Conservation (phyloP, 306 rosid species). For the Alnus glutinosa region DNA sequence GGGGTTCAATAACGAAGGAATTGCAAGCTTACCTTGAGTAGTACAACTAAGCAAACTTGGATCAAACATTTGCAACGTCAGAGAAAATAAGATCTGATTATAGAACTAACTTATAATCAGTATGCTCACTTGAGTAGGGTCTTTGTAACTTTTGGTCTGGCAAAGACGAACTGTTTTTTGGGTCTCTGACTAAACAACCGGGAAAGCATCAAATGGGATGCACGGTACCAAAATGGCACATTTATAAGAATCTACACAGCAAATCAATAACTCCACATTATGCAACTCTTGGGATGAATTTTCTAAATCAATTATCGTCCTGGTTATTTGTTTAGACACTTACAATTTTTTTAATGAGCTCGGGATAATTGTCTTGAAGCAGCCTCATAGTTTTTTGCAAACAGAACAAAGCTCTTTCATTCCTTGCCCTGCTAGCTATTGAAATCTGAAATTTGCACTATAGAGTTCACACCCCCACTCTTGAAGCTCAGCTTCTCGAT, state of each 20-base stretch:
- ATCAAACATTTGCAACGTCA: background rate
- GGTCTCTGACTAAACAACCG: slow-evolving; percentile 47
- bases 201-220: slow-evolving; percentile 52
- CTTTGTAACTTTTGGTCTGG: slow-evolving; percentile 53
- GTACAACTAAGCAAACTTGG: background rate
- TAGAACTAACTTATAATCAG: background rate
- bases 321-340: background rate
- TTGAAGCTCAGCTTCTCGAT: slow-evolving; percentile 47
- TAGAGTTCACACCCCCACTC: slow-evolving; percentile 61
- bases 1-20: too few relatives aligned
- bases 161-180: slow-evolving; percentile 55
- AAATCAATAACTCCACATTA: background rate
- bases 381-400: slow-evolving; percentile 42
- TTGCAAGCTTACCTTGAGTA: too few relatives aligned
- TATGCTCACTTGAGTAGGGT: slow-evolving; percentile 74
- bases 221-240: slow-evolving; percentile 75
- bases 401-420: slow-evolving; percentile 57
- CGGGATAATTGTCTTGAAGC: slow-evolving; percentile 65
- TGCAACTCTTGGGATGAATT: too few relatives aligned
- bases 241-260: slow-evolving; percentile 45
- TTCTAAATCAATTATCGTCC: too few relatives aligned
- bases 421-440: slow-evolving; percentile 45
- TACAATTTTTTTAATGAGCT: slow-evolving; percentile 46
- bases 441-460: slow-evolving; percentile 64
- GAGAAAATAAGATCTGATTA: background rate